Conservation (phyloP, 192 early-diverging fungal species). For the Thamnidium elegans region DNA sequence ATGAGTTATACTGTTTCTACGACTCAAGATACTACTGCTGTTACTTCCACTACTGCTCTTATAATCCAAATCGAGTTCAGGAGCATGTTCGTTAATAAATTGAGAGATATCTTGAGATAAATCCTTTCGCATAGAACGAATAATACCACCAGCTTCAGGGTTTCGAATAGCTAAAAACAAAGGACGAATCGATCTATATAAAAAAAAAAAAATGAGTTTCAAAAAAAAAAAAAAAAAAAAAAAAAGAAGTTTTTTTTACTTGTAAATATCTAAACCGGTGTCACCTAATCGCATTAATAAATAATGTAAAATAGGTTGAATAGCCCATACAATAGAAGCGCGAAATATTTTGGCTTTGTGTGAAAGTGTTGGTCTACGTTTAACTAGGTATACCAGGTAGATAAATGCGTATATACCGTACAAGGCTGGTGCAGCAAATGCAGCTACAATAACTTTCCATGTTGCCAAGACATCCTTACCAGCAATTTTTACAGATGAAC, state of each 20-base stretch:
- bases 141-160: slow-evolving; percentile 44
- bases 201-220: background rate
- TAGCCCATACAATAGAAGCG: slow-evolving; percentile 32
- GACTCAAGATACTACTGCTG: background rate
- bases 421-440: slow-evolving; percentile 66
- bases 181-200: slow-evolving; percentile 70
- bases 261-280: slow-evolving; percentile 70
- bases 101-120: slow-evolving; percentile 73
- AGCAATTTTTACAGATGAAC: slow-evolving; percentile 89
- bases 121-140: slow-evolving; percentile 58
- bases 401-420: slow-evolving; percentile 70
- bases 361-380: slow-evolving; percentile 21
- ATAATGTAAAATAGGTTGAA: slow-evolving; percentile 66
- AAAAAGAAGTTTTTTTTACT: slow-evolving; percentile 32
- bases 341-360: slow-evolving; percentile 30
- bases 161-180: slow-evolving; percentile 71
- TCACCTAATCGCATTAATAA: slow-evolving; percentile 70
- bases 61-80: background rate
- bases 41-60: background rate
- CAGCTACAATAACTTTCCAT: slow-evolving; percentile 87
- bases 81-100: slow-evolving; percentile 51
- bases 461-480: slow-evolving; percentile 94
- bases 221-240: background rate
- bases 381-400: slow-evolving; percentile 43
- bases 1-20: background rate